phyloP scores from a whole-genome alignment of 371 early-diverging fungal species.

The Saksenaea vasiformis region DNA sequence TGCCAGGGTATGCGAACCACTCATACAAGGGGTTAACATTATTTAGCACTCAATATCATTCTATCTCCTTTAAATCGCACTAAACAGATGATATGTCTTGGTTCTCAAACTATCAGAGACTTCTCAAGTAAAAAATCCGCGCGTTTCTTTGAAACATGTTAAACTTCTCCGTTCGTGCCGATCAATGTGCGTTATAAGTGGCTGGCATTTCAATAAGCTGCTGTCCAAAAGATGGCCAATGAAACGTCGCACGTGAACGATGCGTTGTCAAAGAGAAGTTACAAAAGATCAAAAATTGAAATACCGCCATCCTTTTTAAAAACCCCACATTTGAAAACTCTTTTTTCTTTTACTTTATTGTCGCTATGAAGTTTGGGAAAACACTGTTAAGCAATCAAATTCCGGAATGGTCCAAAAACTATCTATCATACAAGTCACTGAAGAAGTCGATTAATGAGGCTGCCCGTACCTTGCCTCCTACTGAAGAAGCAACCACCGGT shows the following conservation, averaged over 20 bases:
- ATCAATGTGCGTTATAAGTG: not conserved
- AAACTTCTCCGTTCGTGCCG: not conserved
- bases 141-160: not conserved
- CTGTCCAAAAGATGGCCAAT: not conserved
- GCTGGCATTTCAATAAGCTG: conserved; percentile 1
- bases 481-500: conserved; percentile 48
- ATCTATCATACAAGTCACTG: conserved; percentile 66
- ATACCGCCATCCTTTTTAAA: not conserved
- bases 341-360: conserved; percentile 14
- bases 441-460: conserved; percentile 68
- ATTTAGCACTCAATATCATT: too few species aligned
- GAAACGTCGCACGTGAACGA: not conserved
- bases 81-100: too few species aligned
- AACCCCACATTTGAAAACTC: not conserved
- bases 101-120: not conserved
- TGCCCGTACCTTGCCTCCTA: conserved; percentile 31
- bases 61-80: too few species aligned
- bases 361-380: conserved; percentile 75
- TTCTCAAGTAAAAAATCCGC: too few species aligned
- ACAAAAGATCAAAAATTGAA: not conserved
- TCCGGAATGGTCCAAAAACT: conserved; percentile 73
- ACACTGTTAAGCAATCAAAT: conserved; percentile 60
- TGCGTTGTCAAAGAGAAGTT: not conserved
- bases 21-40: too few species aligned
- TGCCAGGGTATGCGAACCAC: too few species aligned